Evolutionary conservation across 228 moss, liverwort and hornwort genomes (phyloP), one percentile per base, ranked within the genome.

Genomic region (Sphagnum magellanicum): DNA sequence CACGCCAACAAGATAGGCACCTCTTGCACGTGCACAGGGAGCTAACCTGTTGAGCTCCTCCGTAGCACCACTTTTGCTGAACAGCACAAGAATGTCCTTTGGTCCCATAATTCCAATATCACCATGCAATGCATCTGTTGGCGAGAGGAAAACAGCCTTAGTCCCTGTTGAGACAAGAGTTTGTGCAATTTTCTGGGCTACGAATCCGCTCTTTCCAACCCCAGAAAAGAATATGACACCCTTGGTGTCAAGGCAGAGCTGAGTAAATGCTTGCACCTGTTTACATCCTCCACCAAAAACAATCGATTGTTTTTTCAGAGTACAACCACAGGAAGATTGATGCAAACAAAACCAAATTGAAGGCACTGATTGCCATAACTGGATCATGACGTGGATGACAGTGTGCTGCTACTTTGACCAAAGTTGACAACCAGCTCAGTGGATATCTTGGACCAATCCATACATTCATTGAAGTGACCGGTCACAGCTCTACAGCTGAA

Each of bases 121-220:
- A 51, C 95, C 92, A 61, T 96, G 95, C 0, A 91, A 80, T 3
- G 92, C 92, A 60, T 95, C 90, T 0, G 89, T 90, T 0, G 95
- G 90, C 0, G 90, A 90, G 5, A 95, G 64, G 67, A 91, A 95
- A 17, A 80, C 90, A 50, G 95, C 92, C 71, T 77, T 92, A 0
- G 91, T 92, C 62, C 92, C 92, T 5, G 89, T 92, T 8, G 95
- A 91, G 0, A 92, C 92, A 11, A 89, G 63, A 6, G 86, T 95
- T 73, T 95, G 95, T 0, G 90, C 87, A 50, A 81, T 84, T 76
- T 95, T 95, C 60, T 91, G 92, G 11, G 95, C 95, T 12, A 95
- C 85, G 51, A 91, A 77, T 15, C 90, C 91, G 67, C 95, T 96
- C 81, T 92, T 92, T 50, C 95, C 92, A 7, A 96, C 92, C 46